Percentiles rank a stretch among this genome's conserved stretches.
These are phyloP conservation scores for Mycosphaerella arachidis DNA, from an alignment of 2,329 filamentous ascomycete genomes.

Conservation along the genomic window DNA sequence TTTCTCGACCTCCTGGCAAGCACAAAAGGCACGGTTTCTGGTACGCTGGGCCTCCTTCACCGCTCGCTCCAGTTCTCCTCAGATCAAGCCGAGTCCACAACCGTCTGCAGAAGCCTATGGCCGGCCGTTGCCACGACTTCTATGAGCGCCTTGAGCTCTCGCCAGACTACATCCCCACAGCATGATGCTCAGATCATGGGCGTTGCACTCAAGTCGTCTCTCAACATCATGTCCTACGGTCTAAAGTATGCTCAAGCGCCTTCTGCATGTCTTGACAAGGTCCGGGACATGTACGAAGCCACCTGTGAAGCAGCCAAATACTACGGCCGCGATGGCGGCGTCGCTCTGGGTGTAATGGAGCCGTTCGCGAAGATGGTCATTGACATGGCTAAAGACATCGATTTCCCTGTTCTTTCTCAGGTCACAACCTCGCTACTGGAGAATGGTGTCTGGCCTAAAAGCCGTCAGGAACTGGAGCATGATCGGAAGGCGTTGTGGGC, in stretches of 20 bases:
- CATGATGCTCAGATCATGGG: slow-evolving; percentile 17
- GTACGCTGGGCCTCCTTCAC: slow-evolving; percentile 17
- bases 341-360: slow-evolving; percentile 65
- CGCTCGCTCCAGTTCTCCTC: slow-evolving; percentile 10
- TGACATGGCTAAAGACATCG: slow-evolving; percentile 10
- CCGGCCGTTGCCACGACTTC: slow-evolving; percentile 14
- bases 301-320: slow-evolving; percentile 50
- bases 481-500: slow-evolving; percentile 65
- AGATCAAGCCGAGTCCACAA: background rate
- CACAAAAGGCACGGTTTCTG: slow-evolving; percentile 15
- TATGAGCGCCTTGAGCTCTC: slow-evolving; percentile 3
- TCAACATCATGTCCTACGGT: slow-evolving; percentile 63
- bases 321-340: slow-evolving; percentile 64
- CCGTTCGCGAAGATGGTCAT: slow-evolving; percentile 24
- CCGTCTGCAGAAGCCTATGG: slow-evolving; percentile 12
- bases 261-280: slow-evolving; percentile 3
- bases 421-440: slow-evolving; percentile 20
- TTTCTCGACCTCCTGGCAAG: slow-evolving; percentile 15
- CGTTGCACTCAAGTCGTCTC: slow-evolving; percentile 57
- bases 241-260: slow-evolving; percentile 34
- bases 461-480: slow-evolving; percentile 60
- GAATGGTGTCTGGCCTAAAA: slow-evolving; percentile 49
- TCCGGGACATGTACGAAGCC: slow-evolving; percentile 29
- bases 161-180: slow-evolving; percentile 4
- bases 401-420: slow-evolving; percentile 8